Conservation (phyloP, 169 alveolate species). For the Perkinsus marinus region DNA sequence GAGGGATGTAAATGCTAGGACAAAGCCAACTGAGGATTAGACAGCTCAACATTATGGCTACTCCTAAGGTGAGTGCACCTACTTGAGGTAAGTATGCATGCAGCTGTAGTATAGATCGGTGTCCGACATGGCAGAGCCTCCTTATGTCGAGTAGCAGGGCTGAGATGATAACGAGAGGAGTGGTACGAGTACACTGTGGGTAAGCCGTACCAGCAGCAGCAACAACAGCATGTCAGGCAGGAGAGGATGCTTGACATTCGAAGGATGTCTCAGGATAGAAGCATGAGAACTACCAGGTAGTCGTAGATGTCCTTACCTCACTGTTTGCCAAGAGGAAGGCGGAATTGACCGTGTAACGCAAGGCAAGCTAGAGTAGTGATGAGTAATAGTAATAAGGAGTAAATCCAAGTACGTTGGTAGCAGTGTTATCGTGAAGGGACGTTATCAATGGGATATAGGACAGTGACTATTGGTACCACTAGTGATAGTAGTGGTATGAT, state of each 20-base stretch:
- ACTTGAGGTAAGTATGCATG: not conserved
- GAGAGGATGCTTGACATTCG: not conserved
- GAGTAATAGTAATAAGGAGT: not conserved
- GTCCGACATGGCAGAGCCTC: not conserved
- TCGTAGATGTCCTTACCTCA: too few relatives aligned
- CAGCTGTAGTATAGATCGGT: not conserved
- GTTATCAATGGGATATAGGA: too few relatives aligned
- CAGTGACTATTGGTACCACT: too few relatives aligned
- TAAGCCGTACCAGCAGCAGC: not conserved
- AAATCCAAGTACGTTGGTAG: not conserved
- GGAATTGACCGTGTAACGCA: too few relatives aligned
- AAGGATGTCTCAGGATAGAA: too few relatives aligned
- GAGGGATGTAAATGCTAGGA: not conserved
- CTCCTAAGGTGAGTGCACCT: not conserved
- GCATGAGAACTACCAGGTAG: too few relatives aligned
- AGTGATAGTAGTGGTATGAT: not conserved
- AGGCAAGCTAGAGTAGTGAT: not conserved
- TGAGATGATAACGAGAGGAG: not conserved
- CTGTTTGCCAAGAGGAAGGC: too few relatives aligned
- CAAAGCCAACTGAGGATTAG: not conserved
- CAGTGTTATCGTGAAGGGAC: not conserved
- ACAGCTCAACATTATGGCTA: not conserved
- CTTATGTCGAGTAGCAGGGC: not conserved
- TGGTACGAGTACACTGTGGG: not conserved
- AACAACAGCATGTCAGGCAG: not conserved